Evolutionary conservation across 441 rosid species (phyloP).

Genomic region (Corymbia citriodora): DNA sequence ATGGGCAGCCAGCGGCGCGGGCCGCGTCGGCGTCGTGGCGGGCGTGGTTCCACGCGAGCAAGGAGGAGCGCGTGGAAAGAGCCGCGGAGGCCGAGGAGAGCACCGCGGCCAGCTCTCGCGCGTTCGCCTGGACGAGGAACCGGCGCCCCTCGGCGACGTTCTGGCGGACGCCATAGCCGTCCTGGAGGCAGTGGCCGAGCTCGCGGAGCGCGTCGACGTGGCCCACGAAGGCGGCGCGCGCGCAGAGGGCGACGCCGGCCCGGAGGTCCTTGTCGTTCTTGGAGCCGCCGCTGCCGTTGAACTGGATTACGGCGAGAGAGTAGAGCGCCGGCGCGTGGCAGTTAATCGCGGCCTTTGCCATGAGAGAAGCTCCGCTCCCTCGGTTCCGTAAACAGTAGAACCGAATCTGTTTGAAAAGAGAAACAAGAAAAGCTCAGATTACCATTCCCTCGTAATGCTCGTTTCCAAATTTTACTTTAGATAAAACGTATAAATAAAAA

Average conservation of each 20-base stretch:
- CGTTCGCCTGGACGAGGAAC: constrained; percentile 87
- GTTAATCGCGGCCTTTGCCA: constrained; percentile 91
- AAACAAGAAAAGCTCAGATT: not conserved
- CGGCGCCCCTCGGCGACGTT: constrained; percentile 80
- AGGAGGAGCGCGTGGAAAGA: constrained; percentile 31
- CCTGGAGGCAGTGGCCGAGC: constrained; percentile 95
- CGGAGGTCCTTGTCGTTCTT: constrained; percentile 78
- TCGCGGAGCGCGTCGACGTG: constrained; percentile 84
- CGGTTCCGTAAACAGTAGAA: constrained; percentile 84
- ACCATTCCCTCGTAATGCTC: not conserved
- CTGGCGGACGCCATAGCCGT: constrained; percentile 89
- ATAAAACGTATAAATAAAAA: not conserved
- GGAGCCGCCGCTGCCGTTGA: constrained; percentile 94
- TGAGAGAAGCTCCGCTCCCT: constrained; percentile 86
- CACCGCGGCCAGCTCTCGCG: constrained; percentile 75
- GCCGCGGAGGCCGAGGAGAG: constrained; percentile 33
- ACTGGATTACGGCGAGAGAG: constrained; percentile 81
- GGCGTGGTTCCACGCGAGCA: constrained; percentile 46
- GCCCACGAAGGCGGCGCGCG: constrained; percentile 82
- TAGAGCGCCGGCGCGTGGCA: constrained; percentile 84
- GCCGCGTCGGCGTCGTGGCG: constrained; percentile 20
- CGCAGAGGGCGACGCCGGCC: constrained; percentile 92
- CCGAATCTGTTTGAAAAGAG: constrained; percentile 52
- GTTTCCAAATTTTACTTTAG: not conserved
- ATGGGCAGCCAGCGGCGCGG: constrained; percentile 41